Evolutionary conservation across 495 filamentous ascomycete species (phyloP).

Genomic region (Podospora sp.): DNA sequence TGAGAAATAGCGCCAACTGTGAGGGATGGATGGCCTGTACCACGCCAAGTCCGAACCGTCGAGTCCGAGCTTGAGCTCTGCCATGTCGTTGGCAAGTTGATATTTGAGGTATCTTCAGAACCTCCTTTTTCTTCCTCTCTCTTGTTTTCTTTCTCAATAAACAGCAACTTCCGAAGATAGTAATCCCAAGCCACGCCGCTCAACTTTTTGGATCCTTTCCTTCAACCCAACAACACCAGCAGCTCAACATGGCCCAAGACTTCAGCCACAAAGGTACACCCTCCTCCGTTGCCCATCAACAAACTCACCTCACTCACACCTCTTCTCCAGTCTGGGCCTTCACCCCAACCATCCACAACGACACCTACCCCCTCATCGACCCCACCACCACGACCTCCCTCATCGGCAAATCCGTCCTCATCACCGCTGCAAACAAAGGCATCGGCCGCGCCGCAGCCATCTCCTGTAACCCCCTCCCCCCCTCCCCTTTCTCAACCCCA

Average conservation of each 20-base stretch:
- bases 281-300: neutral
- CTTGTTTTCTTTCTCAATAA: neutral
- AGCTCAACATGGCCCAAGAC: neutral
- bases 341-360: neutral
- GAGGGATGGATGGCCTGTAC: neutral
- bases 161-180: no score
- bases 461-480: neutral
- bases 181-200: no score
- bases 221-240: neutral
- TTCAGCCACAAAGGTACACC: neutral
- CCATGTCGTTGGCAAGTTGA: neutral
- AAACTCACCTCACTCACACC: neutral
- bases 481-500: neutral
- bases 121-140: neutral
- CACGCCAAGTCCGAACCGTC: neutral
- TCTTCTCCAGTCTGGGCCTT: neutral
- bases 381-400: neutral
- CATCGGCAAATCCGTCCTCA: neutral
- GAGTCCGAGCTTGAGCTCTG: neutral
- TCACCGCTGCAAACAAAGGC: slow-evolving; percentile 2
- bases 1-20: neutral
- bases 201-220: no score
- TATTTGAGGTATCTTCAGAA: neutral
- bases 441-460: neutral
- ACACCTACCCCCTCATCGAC: slow-evolving; percentile 3